A percentile compares a stretch with the other conserved stretches of the same genome.
Conservation (phyloP, 73 alveolate species). For the Tetrahymena thermophila region DNA sequence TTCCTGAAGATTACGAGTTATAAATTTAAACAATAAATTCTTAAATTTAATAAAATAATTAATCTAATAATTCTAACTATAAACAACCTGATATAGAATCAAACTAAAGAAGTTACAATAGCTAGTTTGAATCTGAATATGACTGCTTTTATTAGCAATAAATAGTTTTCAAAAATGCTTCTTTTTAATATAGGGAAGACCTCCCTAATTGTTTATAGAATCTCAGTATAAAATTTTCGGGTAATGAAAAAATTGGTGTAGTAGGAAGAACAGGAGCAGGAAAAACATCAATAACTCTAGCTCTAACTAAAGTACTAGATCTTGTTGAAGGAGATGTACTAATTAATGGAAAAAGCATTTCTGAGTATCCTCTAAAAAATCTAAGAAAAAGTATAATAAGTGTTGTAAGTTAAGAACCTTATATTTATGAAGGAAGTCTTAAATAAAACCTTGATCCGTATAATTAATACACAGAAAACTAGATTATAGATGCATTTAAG, state of each 20-base stretch:
- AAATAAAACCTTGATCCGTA: constrained; percentile 80
- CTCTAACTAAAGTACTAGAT: constrained; percentile 74
- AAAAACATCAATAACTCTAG: constrained; percentile 72
- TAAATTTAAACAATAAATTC: not conserved
- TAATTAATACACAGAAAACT: not conserved
- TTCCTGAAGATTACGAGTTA: not conserved
- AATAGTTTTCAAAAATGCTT: not conserved
- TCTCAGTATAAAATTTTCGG: not conserved
- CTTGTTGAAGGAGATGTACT: constrained; percentile 54
- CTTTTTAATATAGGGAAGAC: not conserved
- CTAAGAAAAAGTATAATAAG: constrained; percentile 62
- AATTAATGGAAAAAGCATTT: constrained; percentile 76
- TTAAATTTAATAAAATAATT: not conserved
- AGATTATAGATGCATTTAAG: not conserved
- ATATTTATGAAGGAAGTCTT: constrained; percentile 65
- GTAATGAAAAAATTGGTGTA: constrained; percentile 55
- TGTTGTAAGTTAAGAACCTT: constrained; percentile 77
- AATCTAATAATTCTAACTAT: not conserved
- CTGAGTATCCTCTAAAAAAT: constrained; percentile 49
- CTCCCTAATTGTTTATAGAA: not conserved
- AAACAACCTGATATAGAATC: not conserved
- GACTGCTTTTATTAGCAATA: no score
- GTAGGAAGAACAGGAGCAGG: constrained; percentile 95
- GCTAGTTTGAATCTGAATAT: no score
- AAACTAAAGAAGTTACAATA: not conserved